Percentiles rank a stretch among this genome's conserved stretches.
These are phyloP conservation scores for Candida ficus DNA, from an alignment of 805 yeast species.

Conservation along the genomic window DNA sequence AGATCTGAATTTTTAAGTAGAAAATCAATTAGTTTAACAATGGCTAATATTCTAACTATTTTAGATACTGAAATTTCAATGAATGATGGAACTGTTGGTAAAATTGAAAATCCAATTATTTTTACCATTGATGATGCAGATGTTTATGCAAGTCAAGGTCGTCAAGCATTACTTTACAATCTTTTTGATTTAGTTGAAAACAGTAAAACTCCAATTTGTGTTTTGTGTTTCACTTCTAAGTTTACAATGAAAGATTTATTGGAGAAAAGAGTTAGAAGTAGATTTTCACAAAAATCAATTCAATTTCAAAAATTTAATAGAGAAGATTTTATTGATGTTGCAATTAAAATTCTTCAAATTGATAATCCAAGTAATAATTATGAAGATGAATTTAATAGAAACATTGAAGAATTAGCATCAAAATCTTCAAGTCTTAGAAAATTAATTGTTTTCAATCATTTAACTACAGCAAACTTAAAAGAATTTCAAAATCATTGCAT, in stretches of 20 bases:
- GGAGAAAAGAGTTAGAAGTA: slow-evolving; percentile 85
- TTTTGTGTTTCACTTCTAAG: slow-evolving; percentile 74
- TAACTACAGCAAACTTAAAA: slow-evolving; percentile 54
- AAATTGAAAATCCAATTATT: slow-evolving; percentile 45
- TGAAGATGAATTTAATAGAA: slow-evolving; percentile 40
- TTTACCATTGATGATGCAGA: slow-evolving; percentile 87
- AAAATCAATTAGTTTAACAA: slow-evolving; percentile 54
- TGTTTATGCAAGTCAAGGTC: slow-evolving; percentile 59
- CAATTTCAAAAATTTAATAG: slow-evolving; percentile 43
- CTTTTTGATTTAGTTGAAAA: slow-evolving; percentile 81
- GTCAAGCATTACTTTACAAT: slow-evolving; percentile 84
- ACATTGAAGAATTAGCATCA: slow-evolving; percentile 27
- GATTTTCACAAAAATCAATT: slow-evolving; percentile 80
- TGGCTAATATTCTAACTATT: slow-evolving; percentile 49
- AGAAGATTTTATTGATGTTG: slow-evolving; percentile 47
- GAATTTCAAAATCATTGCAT: slow-evolving; percentile 41
- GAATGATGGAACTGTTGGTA: slow-evolving; percentile 8
- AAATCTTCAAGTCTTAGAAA: slow-evolving; percentile 30
- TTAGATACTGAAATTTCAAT: slow-evolving; percentile 35
- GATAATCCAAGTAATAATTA: slow-evolving; percentile 25
- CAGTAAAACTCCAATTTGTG: slow-evolving; percentile 66
- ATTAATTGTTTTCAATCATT: slow-evolving; percentile 41
- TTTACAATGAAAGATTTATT: slow-evolving; percentile 72
- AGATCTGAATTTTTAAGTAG: slow-evolving; percentile 37
- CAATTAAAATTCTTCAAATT: slow-evolving; percentile 34